Conservation (phyloP, 2,329 filamentous ascomycete genomes). For the Fusarium sp. region DNA sequence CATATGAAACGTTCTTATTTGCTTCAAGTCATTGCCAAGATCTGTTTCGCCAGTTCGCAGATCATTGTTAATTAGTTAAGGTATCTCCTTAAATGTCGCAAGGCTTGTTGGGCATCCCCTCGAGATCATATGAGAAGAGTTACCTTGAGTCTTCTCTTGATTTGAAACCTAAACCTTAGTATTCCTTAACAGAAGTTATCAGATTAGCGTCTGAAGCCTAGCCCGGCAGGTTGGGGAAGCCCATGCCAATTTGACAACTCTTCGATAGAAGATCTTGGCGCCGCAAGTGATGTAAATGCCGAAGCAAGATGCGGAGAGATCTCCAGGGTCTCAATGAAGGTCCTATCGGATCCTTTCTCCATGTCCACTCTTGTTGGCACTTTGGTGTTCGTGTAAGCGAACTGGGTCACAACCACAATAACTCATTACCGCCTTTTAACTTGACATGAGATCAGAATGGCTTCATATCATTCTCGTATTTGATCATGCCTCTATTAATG, state of each 20-base stretch:
- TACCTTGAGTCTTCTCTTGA: no score
- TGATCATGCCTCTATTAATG: neutral
- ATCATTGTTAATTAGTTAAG: neutral
- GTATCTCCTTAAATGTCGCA: no score
- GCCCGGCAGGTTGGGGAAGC: neutral
- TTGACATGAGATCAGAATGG: neutral
- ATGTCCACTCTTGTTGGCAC: conserved; percentile 11
- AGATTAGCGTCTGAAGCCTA: neutral
- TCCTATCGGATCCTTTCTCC: neutral
- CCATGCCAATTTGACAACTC: neutral
- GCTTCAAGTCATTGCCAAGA: neutral
- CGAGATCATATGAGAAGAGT: no score
- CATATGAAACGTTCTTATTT: neutral
- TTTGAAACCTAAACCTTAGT: no score
- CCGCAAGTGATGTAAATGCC: neutral
- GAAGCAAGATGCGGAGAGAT: neutral
- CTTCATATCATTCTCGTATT: neutral
- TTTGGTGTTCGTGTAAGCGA: conserved; percentile 14
- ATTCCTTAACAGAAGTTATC: no score
- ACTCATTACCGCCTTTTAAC: conserved; percentile 7
- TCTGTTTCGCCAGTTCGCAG: neutral
- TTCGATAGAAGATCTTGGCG: neutral
- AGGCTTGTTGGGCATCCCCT: no score
- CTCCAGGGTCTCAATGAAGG: neutral
- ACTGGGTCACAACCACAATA: conserved; percentile 1